Evolutionary conservation across 805 yeast genomes (phyloP).

Genomic region (Pichia gijzeniarum): DNA sequence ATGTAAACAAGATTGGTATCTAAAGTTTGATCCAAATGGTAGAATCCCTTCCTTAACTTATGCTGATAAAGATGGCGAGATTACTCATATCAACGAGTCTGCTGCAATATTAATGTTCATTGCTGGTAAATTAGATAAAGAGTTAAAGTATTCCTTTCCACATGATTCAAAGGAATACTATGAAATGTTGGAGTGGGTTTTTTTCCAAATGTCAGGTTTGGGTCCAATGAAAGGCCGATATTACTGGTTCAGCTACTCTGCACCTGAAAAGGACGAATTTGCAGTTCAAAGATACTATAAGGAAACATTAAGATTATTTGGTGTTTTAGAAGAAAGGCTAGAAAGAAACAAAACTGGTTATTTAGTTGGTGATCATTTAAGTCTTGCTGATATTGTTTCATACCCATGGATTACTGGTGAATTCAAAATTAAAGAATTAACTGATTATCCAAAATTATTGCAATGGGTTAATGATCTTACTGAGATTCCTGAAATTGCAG

Average conservation of each 20-base stretch:
- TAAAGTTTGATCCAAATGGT: constrained; percentile 56
- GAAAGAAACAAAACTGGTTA: constrained; percentile 43
- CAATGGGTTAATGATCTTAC: constrained; percentile 36
- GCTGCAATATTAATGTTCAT: constrained; percentile 57
- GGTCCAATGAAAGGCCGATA: constrained; percentile 65
- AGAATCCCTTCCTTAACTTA: constrained; percentile 51
- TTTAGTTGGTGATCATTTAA: constrained; percentile 52
- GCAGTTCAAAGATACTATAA: constrained; percentile 44
- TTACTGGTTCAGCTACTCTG: constrained; percentile 38
- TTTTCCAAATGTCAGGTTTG: constrained; percentile 52
- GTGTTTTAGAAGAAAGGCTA: constrained; percentile 48
- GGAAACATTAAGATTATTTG: constrained; percentile 48
- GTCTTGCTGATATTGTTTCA: constrained; percentile 52
- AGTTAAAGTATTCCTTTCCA: constrained; percentile 38
- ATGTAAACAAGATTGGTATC: constrained; percentile 53
- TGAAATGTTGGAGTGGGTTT: constrained; percentile 45
- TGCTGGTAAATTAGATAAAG: constrained; percentile 54
- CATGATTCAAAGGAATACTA: constrained; percentile 40
- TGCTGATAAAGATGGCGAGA: constrained; percentile 35
- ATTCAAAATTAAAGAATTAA: constrained; percentile 13
- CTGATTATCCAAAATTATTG: constrained; percentile 34
- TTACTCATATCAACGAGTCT: constrained; percentile 45
- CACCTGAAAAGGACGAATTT: constrained; percentile 47
- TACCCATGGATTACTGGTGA: constrained; percentile 39
- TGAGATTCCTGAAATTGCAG: constrained; percentile 29